These are phyloP conservation scores for Thelonectria blattea DNA, from an alignment of 2,329 filamentous ascomycete species.

Conservation along the genomic window DNA sequence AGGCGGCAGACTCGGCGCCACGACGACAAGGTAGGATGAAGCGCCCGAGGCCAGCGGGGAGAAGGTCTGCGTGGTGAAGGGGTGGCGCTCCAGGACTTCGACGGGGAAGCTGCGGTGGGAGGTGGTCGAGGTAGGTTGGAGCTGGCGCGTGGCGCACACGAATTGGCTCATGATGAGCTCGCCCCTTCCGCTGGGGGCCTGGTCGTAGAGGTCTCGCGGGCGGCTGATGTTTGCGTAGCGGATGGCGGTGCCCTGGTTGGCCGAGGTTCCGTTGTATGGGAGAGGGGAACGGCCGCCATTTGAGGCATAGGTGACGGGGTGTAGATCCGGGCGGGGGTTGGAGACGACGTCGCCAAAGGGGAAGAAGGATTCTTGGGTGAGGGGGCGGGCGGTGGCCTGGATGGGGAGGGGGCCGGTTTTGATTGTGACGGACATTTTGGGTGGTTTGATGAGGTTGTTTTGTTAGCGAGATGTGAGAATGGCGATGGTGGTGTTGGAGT, in stretches of 20 bases:
- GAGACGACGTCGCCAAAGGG: slow-evolving; percentile 84
- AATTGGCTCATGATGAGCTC: slow-evolving; percentile 84
- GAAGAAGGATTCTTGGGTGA: slow-evolving; percentile 73
- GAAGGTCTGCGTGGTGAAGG: slow-evolving; percentile 94
- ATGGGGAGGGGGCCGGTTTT: slow-evolving; percentile 34
- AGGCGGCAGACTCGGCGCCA: slow-evolving; percentile 76
- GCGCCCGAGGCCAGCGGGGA: slow-evolving; percentile 68
- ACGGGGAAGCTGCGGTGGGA: slow-evolving; percentile 59
- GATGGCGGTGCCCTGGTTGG: slow-evolving; percentile 87
- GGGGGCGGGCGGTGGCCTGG: slow-evolving; percentile 63
- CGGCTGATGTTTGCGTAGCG: slow-evolving; percentile 85
- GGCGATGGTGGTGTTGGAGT: slow-evolving; percentile 4
- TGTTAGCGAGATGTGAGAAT: neutral
- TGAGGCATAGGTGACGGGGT: slow-evolving; percentile 54
- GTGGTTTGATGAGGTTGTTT: neutral
- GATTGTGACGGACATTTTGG: slow-evolving; percentile 37
- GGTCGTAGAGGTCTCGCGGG: slow-evolving; percentile 72
- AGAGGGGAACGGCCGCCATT: slow-evolving; percentile 43
- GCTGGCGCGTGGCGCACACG: slow-evolving; percentile 64
- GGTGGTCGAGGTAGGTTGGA: slow-evolving; percentile 25
- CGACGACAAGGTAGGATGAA: slow-evolving; percentile 79
- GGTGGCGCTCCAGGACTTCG: slow-evolving; percentile 83
- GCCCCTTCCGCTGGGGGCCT: slow-evolving; percentile 62
- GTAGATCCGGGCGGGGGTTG: slow-evolving; percentile 68
- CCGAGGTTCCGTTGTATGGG: slow-evolving; percentile 59